Evolutionary conservation across 495 filamentous ascomycete genomes (phyloP), one percentile per base, ranked within the genome.

Genomic region (Tetracladium marchalianum): DNA sequence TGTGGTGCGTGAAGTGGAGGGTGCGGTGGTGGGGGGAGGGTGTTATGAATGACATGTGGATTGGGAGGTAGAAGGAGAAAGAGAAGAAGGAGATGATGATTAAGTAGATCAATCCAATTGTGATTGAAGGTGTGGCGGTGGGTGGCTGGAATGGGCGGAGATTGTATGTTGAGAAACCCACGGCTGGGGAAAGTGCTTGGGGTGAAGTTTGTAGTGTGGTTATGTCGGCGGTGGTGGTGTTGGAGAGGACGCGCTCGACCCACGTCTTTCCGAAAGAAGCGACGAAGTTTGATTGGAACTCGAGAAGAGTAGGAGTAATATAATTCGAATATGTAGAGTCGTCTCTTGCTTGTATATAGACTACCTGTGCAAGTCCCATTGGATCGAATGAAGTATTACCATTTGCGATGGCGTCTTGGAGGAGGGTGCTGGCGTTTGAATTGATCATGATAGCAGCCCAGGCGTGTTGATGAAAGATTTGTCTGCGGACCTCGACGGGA

Each of bases 41-140:
- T 48, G 60, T 71, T 55, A 76, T 60, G 52, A 77, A 75, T 47
- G 72, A 71, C 41, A 70, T 70, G 56, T 87, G 81, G 44, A 84
- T 72, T 0, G 80, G 80, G 50, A 85, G 69, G 56, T 82, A 74
- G 70, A 85, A 85, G 6, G 75, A 66, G 59, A 81, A 84, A 41
- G 74, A 78, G 68, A 85, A 85, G 66, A 85, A 85, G 4, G 80
- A 73, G 32, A 85, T 67, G 58, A 87, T 84, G 57, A 85, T 83
- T 18, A 87, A 64, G 60, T 85, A 85, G 57, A 85, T 84, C 31
- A 85, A 59, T 0, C 81, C 81, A 46, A 85, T 78, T 1, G 70
- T 73, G 8, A 83, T 72, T 6, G 81, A 70, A 0, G 81, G 81
- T 2, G 68, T 76, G 4, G 71, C 65, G 3, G 72, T 68, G 7